Percentiles rank a stretch among this genome's conserved stretches.
Evolutionary conservation across 129 eudicot species (phyloP).

Genomic region (carrot (Daucus carota)): DH1_v3.0 NC_030385.2:37083501-37084000

Average conservation of each 20-base stretch:
- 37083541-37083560: constrained; percentile 72
- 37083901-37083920: constrained; percentile 17
- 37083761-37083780: constrained; percentile 50
- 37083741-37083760: constrained; percentile 53
- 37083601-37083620: background rate
- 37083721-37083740: constrained; percentile 63
- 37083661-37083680: background rate
- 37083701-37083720: constrained; percentile 1
- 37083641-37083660: background rate
- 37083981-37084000: constrained; percentile 73
- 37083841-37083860: constrained; percentile 40
- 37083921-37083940: constrained; percentile 65
- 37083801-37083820: constrained; percentile 72
- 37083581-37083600: background rate
- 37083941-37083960: constrained; percentile 93
- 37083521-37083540: constrained; percentile 38
- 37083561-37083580: constrained; percentile 5
- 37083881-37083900: background rate
- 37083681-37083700: background rate
- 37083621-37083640: background rate
- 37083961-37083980: constrained; percentile 57
- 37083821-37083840: constrained; percentile 75
- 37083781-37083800: constrained; percentile 60
- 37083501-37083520: constrained; percentile 32
- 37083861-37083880: background rate